Evolutionary conservation across 805 yeast genomes (phyloP).

Genomic region (Cyberlindnera amylophila): DNA sequence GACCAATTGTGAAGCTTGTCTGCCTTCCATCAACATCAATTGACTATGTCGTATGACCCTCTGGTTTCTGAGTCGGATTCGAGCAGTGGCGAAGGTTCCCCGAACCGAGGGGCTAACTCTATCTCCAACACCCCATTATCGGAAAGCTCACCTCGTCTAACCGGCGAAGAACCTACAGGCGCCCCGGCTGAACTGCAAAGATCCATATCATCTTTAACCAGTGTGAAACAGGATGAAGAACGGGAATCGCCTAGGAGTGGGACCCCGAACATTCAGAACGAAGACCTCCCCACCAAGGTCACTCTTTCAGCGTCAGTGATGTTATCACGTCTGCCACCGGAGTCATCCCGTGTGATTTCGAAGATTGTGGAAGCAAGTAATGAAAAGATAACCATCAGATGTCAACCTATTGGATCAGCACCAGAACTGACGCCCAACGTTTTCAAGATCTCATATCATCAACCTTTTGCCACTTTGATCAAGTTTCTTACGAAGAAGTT

Average conservation of each 20-base stretch:
- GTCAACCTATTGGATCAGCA: constrained; percentile 59
- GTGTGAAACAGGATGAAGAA: background rate
- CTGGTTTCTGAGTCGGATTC: constrained; percentile 26
- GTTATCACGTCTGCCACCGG: constrained; percentile 20
- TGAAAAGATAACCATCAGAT: constrained; percentile 41
- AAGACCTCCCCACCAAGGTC: constrained; percentile 19
- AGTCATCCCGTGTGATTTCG: constrained; percentile 15
- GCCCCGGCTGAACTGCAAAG: background rate
- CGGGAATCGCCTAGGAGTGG: background rate
- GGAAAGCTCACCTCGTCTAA: constrained; percentile 3
- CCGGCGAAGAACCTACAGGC: background rate
- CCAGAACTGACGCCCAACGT: constrained; percentile 46
- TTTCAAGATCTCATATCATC: constrained; percentile 45
- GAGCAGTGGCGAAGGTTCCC: constrained; percentile 18
- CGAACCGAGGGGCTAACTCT: constrained; percentile 2
- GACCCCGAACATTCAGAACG: constrained; percentile 19
- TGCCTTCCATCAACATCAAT: too few species aligned
- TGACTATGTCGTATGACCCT: constrained; percentile 15
- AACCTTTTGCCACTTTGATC: constrained; percentile 42
- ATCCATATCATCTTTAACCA: too few species aligned
- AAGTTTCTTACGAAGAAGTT: constrained; percentile 43
- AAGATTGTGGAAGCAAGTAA: constrained; percentile 13
- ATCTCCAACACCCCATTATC: constrained; percentile 1
- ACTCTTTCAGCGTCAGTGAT: constrained; percentile 24
- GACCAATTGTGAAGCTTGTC: too few species aligned